phyloP scores from a whole-genome alignment of 2,329 filamentous ascomycete species.

The Colletotrichum horii region DNA sequence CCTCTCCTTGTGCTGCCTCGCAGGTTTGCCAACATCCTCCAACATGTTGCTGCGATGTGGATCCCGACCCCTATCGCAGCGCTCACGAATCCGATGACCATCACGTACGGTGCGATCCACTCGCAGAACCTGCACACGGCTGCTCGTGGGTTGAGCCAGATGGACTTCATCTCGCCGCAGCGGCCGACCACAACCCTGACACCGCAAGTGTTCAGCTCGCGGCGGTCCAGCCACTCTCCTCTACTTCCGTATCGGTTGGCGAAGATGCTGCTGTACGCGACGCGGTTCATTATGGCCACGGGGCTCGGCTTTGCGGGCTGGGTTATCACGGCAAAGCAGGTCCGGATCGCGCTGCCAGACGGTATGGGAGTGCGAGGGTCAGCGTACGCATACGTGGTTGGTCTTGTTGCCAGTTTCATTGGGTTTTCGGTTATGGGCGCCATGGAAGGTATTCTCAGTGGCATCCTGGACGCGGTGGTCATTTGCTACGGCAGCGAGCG shows the following conservation, averaged over 20 bases:
- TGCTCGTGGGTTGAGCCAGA: constrained; percentile 79
- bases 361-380: constrained; percentile 72
- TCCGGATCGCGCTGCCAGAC: constrained; percentile 65
- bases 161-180: constrained; percentile 78
- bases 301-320: constrained; percentile 94
- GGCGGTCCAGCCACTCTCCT: constrained; percentile 30
- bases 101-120: constrained; percentile 94
- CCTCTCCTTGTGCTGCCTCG: constrained; percentile 85
- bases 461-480: constrained; percentile 85
- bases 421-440: constrained; percentile 92
- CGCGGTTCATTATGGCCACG: constrained; percentile 88
- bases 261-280: constrained; percentile 89
- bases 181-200: constrained; percentile 76
- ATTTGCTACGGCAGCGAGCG: constrained; percentile 95
- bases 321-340: constrained; percentile 86
- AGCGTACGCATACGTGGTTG: constrained; percentile 93
- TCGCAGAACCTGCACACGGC: constrained; percentile 81
- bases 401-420: constrained; percentile 89
- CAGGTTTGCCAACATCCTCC: constrained; percentile 67
- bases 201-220: constrained; percentile 53
- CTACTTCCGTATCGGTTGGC: constrained; percentile 89
- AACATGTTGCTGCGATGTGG: constrained; percentile 77
- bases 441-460: constrained; percentile 86
- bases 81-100: constrained; percentile 86
- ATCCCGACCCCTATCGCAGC: constrained; percentile 85